phyloP scores from a whole-genome alignment of 768 basidiomycete species.

The Podaxis carcinomalis region DNA sequence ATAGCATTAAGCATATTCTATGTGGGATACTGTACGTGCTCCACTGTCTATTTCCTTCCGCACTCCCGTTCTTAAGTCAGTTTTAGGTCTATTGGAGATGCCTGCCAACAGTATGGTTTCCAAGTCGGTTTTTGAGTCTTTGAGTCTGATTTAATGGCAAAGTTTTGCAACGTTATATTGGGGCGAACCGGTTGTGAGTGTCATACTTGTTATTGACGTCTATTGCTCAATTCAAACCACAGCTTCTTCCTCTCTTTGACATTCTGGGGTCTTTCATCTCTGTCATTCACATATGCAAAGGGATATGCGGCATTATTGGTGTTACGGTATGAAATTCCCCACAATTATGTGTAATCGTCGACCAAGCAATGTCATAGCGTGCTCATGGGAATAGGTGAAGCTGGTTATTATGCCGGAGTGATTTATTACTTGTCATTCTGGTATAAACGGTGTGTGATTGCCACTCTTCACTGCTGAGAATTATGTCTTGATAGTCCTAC shows the following conservation, averaged over 20 bases:
- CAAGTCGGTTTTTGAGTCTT: neutral
- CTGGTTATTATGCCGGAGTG: slow-evolving; percentile 57
- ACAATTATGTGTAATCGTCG: neutral
- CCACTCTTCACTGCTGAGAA: neutral
- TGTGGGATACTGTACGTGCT: slow-evolving; percentile 48
- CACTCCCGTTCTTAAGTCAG: neutral
- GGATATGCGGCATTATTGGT: slow-evolving; percentile 46
- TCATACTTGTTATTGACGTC: neutral
- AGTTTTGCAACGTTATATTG: slow-evolving; percentile 55
- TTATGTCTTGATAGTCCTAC: neutral
- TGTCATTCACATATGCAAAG: slow-evolving; percentile 52
- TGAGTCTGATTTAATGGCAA: neutral
- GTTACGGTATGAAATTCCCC: slow-evolving; percentile 31
- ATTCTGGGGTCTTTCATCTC: slow-evolving; percentile 50
- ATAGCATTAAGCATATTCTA: slow-evolving; percentile 56
- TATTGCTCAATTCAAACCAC: neutral
- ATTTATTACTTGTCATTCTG: slow-evolving; percentile 61
- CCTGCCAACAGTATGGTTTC: slow-evolving; percentile 42
- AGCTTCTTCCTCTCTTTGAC: slow-evolving; percentile 53
- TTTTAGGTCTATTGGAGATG: slow-evolving; percentile 48
- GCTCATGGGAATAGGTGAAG: slow-evolving; percentile 56
- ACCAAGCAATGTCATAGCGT: slow-evolving; percentile 30
- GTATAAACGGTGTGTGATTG: slow-evolving; percentile 35
- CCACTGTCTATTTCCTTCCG: neutral
- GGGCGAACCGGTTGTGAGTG: slow-evolving; percentile 52